These are phyloP conservation scores for Eucommia ulmoides DNA, from an alignment of 257 asterid genomes.

Conservation along the genomic window DNA sequence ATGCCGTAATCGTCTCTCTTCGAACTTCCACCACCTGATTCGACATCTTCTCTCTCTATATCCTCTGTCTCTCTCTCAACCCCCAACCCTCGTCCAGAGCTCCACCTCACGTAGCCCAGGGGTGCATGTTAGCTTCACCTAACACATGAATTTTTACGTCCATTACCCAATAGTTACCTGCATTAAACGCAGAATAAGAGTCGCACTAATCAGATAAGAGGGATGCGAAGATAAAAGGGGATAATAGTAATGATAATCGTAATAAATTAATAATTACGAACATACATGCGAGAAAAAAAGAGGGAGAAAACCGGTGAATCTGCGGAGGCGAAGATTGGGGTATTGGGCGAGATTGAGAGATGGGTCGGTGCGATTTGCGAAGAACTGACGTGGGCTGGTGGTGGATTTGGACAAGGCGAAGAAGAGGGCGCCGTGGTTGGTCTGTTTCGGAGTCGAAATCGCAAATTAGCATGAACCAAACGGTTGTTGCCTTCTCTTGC, in stretches of 20 bases:
- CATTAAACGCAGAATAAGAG: slow-evolving; percentile 9
- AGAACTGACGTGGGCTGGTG: slow-evolving; percentile 4
- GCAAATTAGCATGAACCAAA: slow-evolving; percentile 7
- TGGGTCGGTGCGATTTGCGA: slow-evolving; percentile 7
- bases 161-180: slow-evolving; percentile 2
- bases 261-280: not conserved
- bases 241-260: not conserved
- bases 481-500: not conserved
- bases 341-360: not conserved
- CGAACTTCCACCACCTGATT: slow-evolving; percentile 9
- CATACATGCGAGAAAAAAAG: not conserved
- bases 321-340: not conserved
- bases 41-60: not conserved
- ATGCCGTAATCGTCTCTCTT: slow-evolving; percentile 72
- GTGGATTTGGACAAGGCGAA: slow-evolving; percentile 2
- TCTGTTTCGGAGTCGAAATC: slow-evolving; percentile 11
- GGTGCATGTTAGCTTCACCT: slow-evolving; percentile 10
- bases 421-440: not conserved
- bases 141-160: slow-evolving; percentile 9
- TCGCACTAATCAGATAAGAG: not conserved
- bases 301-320: slow-evolving; percentile 2
- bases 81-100: not conserved
- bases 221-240: not conserved
- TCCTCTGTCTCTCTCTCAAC: not conserved
- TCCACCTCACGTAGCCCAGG: slow-evolving; percentile 5